Base-by-base conservation (phyloP, 1,284 basidiomycete genomes). In the Trichosporon coremiiforme region DNA sequence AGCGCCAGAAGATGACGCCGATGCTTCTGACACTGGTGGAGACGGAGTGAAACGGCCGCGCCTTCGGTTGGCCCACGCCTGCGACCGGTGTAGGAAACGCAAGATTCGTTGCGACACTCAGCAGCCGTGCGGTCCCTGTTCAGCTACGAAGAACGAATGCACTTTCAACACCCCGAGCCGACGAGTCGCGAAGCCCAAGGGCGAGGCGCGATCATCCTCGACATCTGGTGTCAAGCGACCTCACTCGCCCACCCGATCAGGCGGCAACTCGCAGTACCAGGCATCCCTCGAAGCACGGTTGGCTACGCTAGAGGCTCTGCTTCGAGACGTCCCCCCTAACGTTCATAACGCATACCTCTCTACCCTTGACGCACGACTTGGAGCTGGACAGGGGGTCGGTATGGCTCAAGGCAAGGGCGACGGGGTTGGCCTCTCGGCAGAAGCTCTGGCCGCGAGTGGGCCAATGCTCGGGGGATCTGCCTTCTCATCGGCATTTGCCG, bases 161-260 rank as follows among this genome's bases (percentile, higher is more conserved):
- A 85, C 84, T 1, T 85, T 85, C 74, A 80, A 84, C 70, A 84
- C 82, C 3, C 84, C 84, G 7, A 81, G 81, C 8, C 70, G 82
- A 31, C 68, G 82, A 13, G 76, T 77, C 15, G 77, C 77, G 2
- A 84, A 84, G 68, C 79, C 81, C 4, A 82, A 80, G 72, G 41
- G 66, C 53, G 71, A 63, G 17, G 65, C 57, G 41, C 70, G 66
- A 15, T 69, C 69, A 10, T 69, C 72, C n/a, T 67, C 71, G 15
- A 55, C 73, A 8, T 68, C 71, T 9, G 74, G 75, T 20, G 65
- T 74, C 20, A 79, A 80, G 69, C 70, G 79, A 29, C 78, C 77
- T 4, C 76, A 78, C 70, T 77, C 75, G 15, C 76, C 76, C 3
- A 69, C 66, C 25, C 68, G 70, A 29, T 15, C 67, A 64, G 66